A percentile compares a stretch with the other conserved stretches of the same genome.
These are phyloP conservation scores for Aspergillus haitiensis DNA, from an alignment of 495 filamentous ascomycete species.

Conservation along the genomic window DNA sequence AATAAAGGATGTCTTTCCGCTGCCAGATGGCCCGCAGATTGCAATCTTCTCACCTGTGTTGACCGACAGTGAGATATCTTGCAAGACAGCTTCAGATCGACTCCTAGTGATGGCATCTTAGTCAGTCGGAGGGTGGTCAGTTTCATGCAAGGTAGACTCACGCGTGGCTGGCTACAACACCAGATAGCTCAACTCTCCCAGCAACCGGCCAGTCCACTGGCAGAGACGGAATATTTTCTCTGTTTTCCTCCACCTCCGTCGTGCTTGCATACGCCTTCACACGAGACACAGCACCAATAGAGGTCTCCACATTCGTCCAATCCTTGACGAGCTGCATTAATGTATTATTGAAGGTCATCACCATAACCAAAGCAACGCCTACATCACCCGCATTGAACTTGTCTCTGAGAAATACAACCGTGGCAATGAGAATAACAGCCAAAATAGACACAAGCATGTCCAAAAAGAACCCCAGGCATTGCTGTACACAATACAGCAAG, in stretches of 20 bases:
- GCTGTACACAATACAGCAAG: constrained; percentile 62
- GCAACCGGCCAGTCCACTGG: constrained; percentile 26
- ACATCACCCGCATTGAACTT: constrained; percentile 53
- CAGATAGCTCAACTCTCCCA: not conserved
- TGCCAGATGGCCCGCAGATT: constrained; percentile 30
- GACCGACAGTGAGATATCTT: constrained; percentile 27
- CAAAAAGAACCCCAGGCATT: constrained; percentile 70
- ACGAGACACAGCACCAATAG: constrained; percentile 51
- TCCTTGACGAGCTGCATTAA: constrained; percentile 31
- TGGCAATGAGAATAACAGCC: constrained; percentile 48
- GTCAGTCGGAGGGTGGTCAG: too few species aligned
- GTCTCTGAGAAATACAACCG: constrained; percentile 42
- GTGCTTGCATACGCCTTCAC: constrained; percentile 38
- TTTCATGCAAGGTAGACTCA: not conserved
- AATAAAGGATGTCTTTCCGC: constrained; percentile 40
- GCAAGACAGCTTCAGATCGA: constrained; percentile 19
- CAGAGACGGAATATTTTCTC: not conserved
- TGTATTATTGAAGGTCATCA: constrained; percentile 53
- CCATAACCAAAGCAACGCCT: constrained; percentile 64
- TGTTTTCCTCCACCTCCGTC: constrained; percentile 32
- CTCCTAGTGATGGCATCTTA: too few species aligned
- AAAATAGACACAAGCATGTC: constrained; percentile 59
- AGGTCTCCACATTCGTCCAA: constrained; percentile 57
- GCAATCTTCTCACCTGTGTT: constrained; percentile 30
- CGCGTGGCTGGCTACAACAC: not conserved